Conservation (phyloP, 805 yeast genomes). For the Maudiozyma turicensis region DNA sequence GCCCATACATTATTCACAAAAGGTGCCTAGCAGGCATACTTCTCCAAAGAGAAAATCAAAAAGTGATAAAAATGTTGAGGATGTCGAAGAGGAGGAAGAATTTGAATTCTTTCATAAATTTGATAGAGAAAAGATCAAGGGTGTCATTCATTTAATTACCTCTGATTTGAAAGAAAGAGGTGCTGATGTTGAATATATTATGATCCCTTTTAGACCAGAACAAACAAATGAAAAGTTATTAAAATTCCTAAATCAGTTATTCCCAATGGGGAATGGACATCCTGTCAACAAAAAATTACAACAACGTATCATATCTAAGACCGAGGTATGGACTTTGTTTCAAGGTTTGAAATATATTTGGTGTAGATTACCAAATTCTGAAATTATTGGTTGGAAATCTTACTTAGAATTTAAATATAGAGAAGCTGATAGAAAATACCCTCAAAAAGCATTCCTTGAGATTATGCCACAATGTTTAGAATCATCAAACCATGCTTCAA, state of each 20-base stretch:
- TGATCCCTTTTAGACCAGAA: slow-evolving; percentile 70
- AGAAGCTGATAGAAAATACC: slow-evolving; percentile 58
- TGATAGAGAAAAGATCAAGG: slow-evolving; percentile 56
- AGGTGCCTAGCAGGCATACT: not conserved
- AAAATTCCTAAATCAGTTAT: slow-evolving; percentile 44
- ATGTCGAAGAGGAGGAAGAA: slow-evolving; percentile 21
- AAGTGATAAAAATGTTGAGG: not conserved
- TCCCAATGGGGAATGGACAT: slow-evolving; percentile 45
- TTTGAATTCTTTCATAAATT: slow-evolving; percentile 38
- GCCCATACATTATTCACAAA: not conserved
- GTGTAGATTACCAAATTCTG: slow-evolving; percentile 73
- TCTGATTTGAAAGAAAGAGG: slow-evolving; percentile 63
- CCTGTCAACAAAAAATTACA: slow-evolving; percentile 37
- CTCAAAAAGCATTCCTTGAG: slow-evolving; percentile 63
- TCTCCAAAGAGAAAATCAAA: not conserved
- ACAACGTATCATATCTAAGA: slow-evolving; percentile 34
- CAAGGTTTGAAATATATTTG: slow-evolving; percentile 74
- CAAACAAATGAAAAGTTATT: slow-evolving; percentile 53
- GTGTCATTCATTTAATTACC: slow-evolving; percentile 60
- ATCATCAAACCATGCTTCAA: slow-evolving; percentile 81
- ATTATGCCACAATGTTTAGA: slow-evolving; percentile 78
- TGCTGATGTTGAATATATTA: slow-evolving; percentile 58
- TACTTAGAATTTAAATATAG: slow-evolving; percentile 58
- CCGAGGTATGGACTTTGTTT: slow-evolving; percentile 63
- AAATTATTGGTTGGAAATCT: slow-evolving; percentile 79